Evolutionary conservation across 306 rosid genomes (phyloP), one percentile per base, ranked within the genome.

Genomic region (Prunus davidiana): DNA sequence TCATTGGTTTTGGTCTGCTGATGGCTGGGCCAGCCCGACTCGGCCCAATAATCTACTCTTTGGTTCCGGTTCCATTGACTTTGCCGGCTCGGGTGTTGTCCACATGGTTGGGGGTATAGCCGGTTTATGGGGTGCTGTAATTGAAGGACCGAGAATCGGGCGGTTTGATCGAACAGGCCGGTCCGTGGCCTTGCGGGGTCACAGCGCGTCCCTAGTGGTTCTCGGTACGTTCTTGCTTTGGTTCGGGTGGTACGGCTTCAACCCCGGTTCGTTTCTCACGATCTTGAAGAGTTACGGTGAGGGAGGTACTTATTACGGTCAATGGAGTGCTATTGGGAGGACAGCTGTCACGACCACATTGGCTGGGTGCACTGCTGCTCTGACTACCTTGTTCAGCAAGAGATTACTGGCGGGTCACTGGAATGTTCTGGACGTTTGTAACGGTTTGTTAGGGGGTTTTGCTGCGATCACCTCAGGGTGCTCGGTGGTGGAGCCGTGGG

Each of bases 181-280:
- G 52, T 86, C 94, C 0, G 90, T 93, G 0, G 93, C 84, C 2
- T 76, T 93, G 3, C 88, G 93, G 0, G 97, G 93, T 0, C 97
- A 93, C 65, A 93, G 91, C 28, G 84, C 92, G 0, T 93, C 97
- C 0, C 64, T 93, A 1, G 96, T 93, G 0, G 97, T 90, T 2
- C 81, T 93, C 0, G 97, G 96, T 4, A 61, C 97, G 0, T 93
- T 93, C 73, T 63, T 93, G 14, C 78, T 93, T 10, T 93, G 96
- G 97, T 92, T 92, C 80, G 92, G 96, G 0, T 90, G 97, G 97
- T 92, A 92, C 49, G 97, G 96, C 0, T 93, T 93, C 56, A 93
- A 93, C 43, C 96, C 93, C 5, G 93, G 93, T 19, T 93, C 97
- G 4, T 93, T 93, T 72, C 58, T 88, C 8, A 89, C 84, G 0